Evolutionary conservation across 805 yeast genomes (phyloP), one percentile per base, ranked within the genome.

Genomic region (Saccharomycopsis sp.): DNA sequence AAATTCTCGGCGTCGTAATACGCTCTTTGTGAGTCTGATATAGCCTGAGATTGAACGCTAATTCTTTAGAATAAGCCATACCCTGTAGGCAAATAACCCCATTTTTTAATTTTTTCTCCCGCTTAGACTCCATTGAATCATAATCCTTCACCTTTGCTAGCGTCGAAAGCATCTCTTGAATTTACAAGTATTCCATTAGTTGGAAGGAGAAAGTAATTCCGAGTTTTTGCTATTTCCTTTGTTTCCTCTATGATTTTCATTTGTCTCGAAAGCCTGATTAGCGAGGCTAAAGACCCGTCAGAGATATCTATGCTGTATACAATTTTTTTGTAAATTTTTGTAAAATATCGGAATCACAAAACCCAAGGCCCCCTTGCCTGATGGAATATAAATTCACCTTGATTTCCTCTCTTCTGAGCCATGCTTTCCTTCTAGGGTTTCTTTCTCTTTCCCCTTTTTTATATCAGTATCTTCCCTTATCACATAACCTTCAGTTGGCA

Each of bases 341-440:
- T 29, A 29, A 12, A 29, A 29, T 29, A n/a, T 29, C 37, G 37
- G 5, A 29, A 7, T 29, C 37, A 7, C 12, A 12, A 12, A 29
- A 7, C 37, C 37, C n/a, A n/a, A 29, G 5, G 5, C 12, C 37
- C 5, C 12, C 5, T 29, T 29, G 37, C 37, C 37, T 29, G 37
- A 29, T 29, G 37, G 37, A 29, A 9, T 56, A 56, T 52, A 52
- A 51, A 53, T 51, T 41, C 52, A 14, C 24, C 50, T 34, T 50
- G 34, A 50, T 48, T 53, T 24, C 48, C 57, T 51, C 44, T 41
- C 34, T 53, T 54, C 54, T 37, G 37, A 12, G 12, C 12, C 37
- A 7, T 5, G 46, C 54, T 37, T 51, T 23, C 46, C 46, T 34
- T 4, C n/a, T 37, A 12, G 12, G 16, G 21, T 4, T 44, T 44